Base-by-base conservation (phyloP, 164 flowering plant species). In the Pachysandra terminalis region DNA sequence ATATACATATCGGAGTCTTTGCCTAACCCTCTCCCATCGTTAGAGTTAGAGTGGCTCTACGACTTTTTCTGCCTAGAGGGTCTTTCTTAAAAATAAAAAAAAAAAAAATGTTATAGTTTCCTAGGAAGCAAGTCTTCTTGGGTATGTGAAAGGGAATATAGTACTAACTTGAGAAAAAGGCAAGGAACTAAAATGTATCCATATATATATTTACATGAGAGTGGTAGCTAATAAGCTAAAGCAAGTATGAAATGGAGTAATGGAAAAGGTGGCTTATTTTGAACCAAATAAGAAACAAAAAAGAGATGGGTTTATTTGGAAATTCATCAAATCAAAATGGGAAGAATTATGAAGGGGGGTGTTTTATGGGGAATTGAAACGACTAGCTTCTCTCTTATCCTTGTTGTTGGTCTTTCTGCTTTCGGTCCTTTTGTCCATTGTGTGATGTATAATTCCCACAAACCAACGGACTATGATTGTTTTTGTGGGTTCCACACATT, bases 351-450 rank as follows among this genome's bases (percentile, higher is more conserved):
- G 45, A 23, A 61, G 28, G 22, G 4, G 28, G 0, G 53, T 24
- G n/a, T 51, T 71, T 59, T 54, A 57, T 66, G 72, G 77, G 75
- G 71, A 70, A 56, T 70, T 72, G 79, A 56, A 71, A 59, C 61
- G 72, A 67, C 61, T 55, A 49, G 71, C 73, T 74, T 74, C 78
- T 80, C 83, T 32, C 58, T 63, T 64, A 80, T 76, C 83, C n/a
- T 40, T n/a, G n/a, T n/a, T 68, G 70, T 75, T n/a, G n/a, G n/a
- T 48, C 68, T 58, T 32, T 9, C 66, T 61, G 51, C 83, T 83
- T 83, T 83, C 86, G 82, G 86, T 62, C 61, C 73, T 59, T 78
- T 82, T 78, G 78, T 77, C 78, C 62, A 69, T 58, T 48, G 63
- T 79, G 71, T 71, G 63, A 64, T 64, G 68, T 63, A 24, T n/a